Evolutionary conservation across 805 yeast species (phyloP).

Genomic region (Wickerhamiella sorbophila): DNA sequence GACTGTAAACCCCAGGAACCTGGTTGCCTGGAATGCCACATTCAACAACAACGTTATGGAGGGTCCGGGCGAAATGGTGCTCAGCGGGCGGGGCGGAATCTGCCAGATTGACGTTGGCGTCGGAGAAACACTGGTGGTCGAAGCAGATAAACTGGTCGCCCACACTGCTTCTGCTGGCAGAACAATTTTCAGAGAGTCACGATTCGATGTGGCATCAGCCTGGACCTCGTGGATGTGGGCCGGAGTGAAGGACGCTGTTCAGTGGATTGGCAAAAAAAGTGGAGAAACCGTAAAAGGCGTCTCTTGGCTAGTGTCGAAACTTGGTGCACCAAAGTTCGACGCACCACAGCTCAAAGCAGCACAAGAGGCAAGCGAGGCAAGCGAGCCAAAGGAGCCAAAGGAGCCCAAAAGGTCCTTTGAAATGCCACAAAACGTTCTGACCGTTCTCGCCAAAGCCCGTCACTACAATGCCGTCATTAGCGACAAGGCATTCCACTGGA

Average conservation of each 20-base stretch:
- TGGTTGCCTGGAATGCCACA: constrained; percentile 1
- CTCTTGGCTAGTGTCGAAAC: not conserved
- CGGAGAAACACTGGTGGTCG: not conserved
- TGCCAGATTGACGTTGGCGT: constrained; percentile 2
- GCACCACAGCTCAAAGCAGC: not conserved
- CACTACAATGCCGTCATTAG: not conserved
- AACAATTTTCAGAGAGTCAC: constrained; percentile 2
- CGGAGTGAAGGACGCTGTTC: not conserved
- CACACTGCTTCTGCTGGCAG: constrained; percentile 1
- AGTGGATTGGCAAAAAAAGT: not conserved
- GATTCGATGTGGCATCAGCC: not conserved
- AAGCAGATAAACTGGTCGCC: constrained; percentile 1
- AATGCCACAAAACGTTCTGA: not conserved
- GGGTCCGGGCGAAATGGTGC: constrained; percentile 9
- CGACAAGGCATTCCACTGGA: constrained; percentile 2
- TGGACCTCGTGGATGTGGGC: not conserved
- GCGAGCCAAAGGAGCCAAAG: not conserved
- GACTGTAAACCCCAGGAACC: not conserved
- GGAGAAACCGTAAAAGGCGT: not conserved
- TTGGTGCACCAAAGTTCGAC: not conserved
- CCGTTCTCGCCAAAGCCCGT: not conserved
- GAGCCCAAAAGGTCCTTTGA: not conserved
- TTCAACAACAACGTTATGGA: not conserved
- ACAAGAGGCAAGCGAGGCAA: not conserved
- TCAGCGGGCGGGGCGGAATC: constrained; percentile 1